Evolutionary conservation across 345 rosid genomes (phyloP).

Genomic region (Murraya koenigii): DNA sequence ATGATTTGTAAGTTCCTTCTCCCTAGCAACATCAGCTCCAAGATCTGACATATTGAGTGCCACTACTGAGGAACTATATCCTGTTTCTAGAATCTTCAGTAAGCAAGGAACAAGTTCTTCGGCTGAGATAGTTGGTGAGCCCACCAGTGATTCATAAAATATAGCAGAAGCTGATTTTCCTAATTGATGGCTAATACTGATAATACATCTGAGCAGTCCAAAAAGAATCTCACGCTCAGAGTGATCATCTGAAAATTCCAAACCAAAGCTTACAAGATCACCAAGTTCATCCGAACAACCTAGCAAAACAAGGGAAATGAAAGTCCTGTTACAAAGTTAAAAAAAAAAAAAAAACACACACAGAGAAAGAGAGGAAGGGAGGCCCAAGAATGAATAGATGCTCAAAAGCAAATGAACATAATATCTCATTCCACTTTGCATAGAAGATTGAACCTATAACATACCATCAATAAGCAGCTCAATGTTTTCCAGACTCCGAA

Average conservation of each 20-base stretch:
- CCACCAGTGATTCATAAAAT: constrained; percentile 70
- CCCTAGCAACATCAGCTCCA: constrained; percentile 64
- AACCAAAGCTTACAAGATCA: constrained; percentile 37
- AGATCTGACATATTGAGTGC: constrained; percentile 38
- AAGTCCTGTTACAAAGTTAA: neutral
- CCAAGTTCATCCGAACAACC: constrained; percentile 55
- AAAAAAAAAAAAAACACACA: neutral
- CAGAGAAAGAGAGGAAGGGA: neutral
- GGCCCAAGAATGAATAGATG: neutral
- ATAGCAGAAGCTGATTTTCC: constrained; percentile 74
- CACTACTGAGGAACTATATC: constrained; percentile 54
- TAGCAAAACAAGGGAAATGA: constrained; percentile 24
- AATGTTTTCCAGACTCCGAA: constrained; percentile 60
- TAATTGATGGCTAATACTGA: constrained; percentile 66
- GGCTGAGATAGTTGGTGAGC: constrained; percentile 50
- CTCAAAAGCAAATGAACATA: neutral
- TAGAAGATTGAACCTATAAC: constrained; percentile 14
- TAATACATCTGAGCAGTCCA: constrained; percentile 62
- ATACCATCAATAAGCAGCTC: constrained; percentile 74
- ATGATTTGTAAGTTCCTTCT: constrained; percentile 60
- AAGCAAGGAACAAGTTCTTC: constrained; percentile 75
- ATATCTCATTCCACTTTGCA: constrained; percentile 11
- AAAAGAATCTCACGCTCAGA: constrained; percentile 57
- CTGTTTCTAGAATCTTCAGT: constrained; percentile 75
- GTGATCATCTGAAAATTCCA: constrained; percentile 39